Evolutionary conservation across 495 filamentous ascomycete species (phyloP).

Genomic region (Massariosphaeria phaeospora): DNA sequence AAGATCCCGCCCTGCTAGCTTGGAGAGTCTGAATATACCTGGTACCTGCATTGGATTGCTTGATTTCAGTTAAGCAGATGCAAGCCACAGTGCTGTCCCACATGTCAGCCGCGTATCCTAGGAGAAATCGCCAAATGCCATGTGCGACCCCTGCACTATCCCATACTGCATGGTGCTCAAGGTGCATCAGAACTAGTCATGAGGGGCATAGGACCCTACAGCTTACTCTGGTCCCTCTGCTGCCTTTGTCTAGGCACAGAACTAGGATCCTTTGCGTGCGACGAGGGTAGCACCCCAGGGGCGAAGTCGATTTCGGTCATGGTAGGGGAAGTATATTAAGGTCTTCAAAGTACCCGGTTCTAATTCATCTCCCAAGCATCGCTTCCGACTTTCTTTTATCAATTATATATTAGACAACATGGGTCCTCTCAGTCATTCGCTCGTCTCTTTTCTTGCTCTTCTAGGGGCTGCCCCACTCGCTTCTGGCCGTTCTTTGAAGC

Average conservation of each 20-base stretch:
- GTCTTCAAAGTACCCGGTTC: background rate
- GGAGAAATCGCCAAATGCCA: background rate
- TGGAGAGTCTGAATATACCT: background rate
- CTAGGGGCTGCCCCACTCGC: constrained; percentile 2
- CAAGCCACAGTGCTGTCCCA: constrained; percentile 14
- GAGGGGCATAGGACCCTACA: background rate
- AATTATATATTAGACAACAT: constrained; percentile 16
- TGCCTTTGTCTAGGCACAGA: background rate
- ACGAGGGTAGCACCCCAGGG: background rate
- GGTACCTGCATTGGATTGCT: background rate
- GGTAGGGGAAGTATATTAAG: constrained; percentile 7
- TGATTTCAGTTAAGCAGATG: background rate
- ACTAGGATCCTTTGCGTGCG: background rate
- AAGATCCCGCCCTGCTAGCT: background rate
- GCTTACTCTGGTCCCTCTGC: background rate
- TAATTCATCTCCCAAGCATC: background rate
- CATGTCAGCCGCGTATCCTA: background rate
- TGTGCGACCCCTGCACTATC: background rate
- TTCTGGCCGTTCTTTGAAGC: constrained; percentile 10
- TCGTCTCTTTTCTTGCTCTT: constrained; percentile 12
- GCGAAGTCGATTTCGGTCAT: background rate
- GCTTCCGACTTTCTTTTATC: constrained; percentile 2
- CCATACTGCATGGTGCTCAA: background rate
- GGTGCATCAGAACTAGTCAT: background rate
- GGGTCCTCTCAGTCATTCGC: constrained; percentile 18